phyloP scores from a whole-genome alignment of 2,329 filamentous ascomycete species.

The Diplodia mutila region DNA sequence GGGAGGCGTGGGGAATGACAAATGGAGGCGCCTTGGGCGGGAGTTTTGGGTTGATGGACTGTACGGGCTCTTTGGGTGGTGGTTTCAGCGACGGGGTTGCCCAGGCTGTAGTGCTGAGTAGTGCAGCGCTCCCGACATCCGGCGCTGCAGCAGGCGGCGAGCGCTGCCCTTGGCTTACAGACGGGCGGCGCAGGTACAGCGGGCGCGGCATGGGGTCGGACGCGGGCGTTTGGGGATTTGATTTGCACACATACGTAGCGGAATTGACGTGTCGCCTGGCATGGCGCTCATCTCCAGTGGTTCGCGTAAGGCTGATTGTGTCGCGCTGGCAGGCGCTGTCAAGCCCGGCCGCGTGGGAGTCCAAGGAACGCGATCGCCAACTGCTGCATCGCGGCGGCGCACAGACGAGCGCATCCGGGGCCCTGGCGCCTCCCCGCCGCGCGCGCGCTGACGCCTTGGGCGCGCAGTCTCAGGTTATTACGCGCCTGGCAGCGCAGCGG shows the following conservation, averaged over 20 bases:
- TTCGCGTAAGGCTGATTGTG: conserved; percentile 14
- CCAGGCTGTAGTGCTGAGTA: background rate
- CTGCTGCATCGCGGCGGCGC: conserved; percentile 17
- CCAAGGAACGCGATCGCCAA: conserved; percentile 3
- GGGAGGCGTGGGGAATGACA: conserved; percentile 9
- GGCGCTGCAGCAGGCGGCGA: conserved; percentile 4
- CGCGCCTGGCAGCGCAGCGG: conserved; percentile 16
- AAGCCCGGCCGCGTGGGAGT: conserved; percentile 12
- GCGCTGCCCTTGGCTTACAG: conserved; percentile 19
- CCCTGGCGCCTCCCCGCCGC: conserved; percentile 21
- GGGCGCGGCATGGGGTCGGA: background rate
- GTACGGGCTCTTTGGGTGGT: conserved; percentile 3
- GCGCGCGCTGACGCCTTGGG: conserved; percentile 20
- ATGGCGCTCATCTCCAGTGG: background rate
- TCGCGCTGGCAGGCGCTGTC: background rate
- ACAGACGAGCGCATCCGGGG: conserved; percentile 21
- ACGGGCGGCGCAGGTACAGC: conserved; percentile 15
- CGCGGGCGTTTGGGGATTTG: background rate
- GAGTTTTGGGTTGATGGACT: conserved; percentile 19
- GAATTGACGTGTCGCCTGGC: conserved; percentile 6
- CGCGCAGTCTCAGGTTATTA: conserved; percentile 21
- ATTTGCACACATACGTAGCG: conserved; percentile 12
- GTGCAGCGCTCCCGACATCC: conserved; percentile 5
- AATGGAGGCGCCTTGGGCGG: background rate
- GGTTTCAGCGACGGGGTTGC: conserved; percentile 2